phyloP scores from a whole-genome alignment of 2,329 filamentous ascomycete species.

The Fusarium solani-melongenae region DNA sequence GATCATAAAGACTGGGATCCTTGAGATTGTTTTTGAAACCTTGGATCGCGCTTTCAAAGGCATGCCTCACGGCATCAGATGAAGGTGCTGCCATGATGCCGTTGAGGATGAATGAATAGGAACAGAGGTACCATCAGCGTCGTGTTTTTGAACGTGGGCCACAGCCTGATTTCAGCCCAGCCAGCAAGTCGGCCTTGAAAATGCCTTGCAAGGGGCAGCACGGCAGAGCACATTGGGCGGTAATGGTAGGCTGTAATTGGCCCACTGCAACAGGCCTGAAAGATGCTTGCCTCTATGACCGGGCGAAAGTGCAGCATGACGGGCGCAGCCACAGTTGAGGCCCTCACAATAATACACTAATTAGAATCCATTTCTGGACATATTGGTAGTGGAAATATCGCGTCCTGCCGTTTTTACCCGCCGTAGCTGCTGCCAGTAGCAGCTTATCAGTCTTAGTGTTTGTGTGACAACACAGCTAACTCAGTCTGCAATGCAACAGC shows the following conservation, averaged over 20 bases:
- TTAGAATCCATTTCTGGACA: not conserved
- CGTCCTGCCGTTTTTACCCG: not conserved
- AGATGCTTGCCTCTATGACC: not conserved
- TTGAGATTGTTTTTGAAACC: not conserved
- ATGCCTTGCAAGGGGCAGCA: not conserved
- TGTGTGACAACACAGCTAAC: not conserved
- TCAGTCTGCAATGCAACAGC: not conserved
- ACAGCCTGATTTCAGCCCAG: not conserved
- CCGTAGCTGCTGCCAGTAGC: not conserved
- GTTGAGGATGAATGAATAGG: not conserved
- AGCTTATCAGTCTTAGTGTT: not conserved
- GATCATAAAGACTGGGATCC: not conserved
- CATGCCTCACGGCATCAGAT: not conserved
- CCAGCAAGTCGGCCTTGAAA: not conserved
- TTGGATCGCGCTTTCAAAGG: not conserved
- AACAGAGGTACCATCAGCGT: not conserved
- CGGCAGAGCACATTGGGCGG: not conserved
- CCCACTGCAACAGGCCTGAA: not conserved
- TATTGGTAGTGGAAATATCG: not conserved
- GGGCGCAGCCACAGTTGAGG: not conserved
- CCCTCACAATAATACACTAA: not conserved
- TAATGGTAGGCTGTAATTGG: not conserved
- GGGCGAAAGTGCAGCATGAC: not conserved
- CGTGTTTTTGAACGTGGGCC: not conserved
- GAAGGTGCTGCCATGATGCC: not conserved